These are phyloP conservation scores for Talaromyces wortmannii DNA, from an alignment of 495 filamentous ascomycete species.

Conservation along the genomic window DNA sequence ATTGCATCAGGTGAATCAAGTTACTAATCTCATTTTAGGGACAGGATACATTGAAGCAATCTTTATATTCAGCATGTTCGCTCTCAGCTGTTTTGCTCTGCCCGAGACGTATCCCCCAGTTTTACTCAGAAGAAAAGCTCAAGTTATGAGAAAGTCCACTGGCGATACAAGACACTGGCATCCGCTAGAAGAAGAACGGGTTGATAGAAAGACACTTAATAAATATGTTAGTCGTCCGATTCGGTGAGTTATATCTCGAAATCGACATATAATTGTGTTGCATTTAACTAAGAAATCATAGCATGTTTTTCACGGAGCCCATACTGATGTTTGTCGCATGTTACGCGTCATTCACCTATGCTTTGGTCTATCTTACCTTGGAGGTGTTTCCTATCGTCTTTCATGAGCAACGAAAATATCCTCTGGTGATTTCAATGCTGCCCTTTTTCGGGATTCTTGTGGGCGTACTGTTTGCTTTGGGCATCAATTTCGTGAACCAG, in stretches of 20 bases:
- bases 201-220: conserved; percentile 14
- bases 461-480: conserved; percentile 4
- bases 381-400: conserved; percentile 11
- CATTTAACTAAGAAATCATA: neutral
- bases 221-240: conserved; percentile 16
- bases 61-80: conserved; percentile 4
- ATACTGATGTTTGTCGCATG: conserved; percentile 18
- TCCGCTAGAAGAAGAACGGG: conserved; percentile 18
- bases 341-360: conserved; percentile 15
- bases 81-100: conserved; percentile 4
- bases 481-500: conserved; percentile 4
- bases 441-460: conserved; percentile 6
- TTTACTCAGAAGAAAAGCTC: conserved; percentile 12
- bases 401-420: conserved; percentile 8
- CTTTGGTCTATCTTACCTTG: conserved; percentile 8
- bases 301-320: neutral
- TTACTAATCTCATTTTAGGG: neutral
- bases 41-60: conserved; percentile 18
- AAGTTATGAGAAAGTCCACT: conserved; percentile 14
- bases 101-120: conserved; percentile 14
- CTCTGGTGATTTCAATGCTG: conserved; percentile 8
- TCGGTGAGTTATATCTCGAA: neutral
- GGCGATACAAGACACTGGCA: conserved; percentile 19
- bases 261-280: no score
- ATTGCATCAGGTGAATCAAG: neutral